Conservation (phyloP, 495 filamentous ascomycete species). For the Podospora pseudopauciseta region DNA sequence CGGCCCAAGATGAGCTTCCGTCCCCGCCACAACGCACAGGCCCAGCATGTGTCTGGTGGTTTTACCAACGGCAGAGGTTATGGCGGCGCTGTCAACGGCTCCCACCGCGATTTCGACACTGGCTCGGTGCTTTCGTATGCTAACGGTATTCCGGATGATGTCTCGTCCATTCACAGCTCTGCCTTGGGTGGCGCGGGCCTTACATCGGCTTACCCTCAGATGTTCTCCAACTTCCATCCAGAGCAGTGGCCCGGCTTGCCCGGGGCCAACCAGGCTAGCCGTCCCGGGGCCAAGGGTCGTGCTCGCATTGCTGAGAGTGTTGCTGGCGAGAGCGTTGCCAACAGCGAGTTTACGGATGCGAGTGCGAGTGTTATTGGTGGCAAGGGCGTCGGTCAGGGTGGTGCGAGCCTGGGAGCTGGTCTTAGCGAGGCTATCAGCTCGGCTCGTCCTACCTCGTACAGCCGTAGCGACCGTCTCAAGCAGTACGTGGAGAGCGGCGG, state of each 20-base stretch:
- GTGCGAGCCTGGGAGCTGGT: conserved; percentile 78
- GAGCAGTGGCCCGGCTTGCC: conserved; percentile 86
- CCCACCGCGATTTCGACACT: conserved; percentile 72
- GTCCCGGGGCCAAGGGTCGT: conserved; percentile 51
- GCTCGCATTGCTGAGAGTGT: conserved; percentile 68
- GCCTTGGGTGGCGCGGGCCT: conserved; percentile 79
- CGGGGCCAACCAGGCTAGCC: conserved; percentile 57
- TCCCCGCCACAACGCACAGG: conserved; percentile 53
- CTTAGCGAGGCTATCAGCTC: conserved; percentile 60
- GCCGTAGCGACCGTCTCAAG: conserved; percentile 61
- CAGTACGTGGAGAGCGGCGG: conserved; percentile 84
- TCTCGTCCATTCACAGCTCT: conserved; percentile 91
- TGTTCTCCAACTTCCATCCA: conserved; percentile 87
- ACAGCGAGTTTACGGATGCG: conserved; percentile 80
- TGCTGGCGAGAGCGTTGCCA: conserved; percentile 85
- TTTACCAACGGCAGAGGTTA: conserved; percentile 52
- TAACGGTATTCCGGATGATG: conserved; percentile 83
- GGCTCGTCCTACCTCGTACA: conserved; percentile 44
- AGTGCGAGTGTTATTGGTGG: conserved; percentile 69
- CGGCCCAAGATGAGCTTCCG: conserved; percentile 89
- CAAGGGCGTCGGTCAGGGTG: conserved; percentile 63
- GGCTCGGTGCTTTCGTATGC: conserved; percentile 74
- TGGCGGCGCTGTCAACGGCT: conserved; percentile 46
- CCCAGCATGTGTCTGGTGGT: conserved; percentile 66
- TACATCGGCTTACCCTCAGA: conserved; percentile 78